Percentiles rank a stretch among this genome's conserved stretches.
These are phyloP conservation scores for Dactylellina haptotyla DNA, from an alignment of 2,329 filamentous ascomycete species.

Conservation along the genomic window DNA sequence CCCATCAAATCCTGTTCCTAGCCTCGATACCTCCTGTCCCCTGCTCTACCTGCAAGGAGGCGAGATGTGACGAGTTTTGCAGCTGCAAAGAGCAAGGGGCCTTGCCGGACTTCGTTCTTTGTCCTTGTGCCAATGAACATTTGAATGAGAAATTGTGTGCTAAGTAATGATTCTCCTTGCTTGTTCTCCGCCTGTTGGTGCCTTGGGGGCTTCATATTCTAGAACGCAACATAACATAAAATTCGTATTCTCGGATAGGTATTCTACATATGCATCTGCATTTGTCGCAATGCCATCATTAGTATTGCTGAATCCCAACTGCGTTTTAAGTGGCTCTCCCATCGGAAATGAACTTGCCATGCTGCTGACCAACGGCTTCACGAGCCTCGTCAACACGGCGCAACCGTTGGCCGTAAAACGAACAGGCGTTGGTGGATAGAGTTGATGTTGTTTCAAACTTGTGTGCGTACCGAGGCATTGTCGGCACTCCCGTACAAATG, in stretches of 20 bases:
- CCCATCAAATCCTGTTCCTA: conserved; percentile 19
- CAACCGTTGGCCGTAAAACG: conserved; percentile 12
- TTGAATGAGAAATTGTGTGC: too few relatives aligned
- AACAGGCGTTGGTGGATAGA: neutral
- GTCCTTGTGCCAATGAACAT: too few relatives aligned
- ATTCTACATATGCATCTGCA: too few relatives aligned
- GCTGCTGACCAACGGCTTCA: neutral
- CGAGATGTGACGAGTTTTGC: conserved; percentile 39
- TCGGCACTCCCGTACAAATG: conserved; percentile 1
- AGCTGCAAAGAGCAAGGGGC: conserved; percentile 30
- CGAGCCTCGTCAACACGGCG: conserved; percentile 17
- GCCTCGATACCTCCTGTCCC: too few relatives aligned
- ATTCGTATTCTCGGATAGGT: too few relatives aligned
- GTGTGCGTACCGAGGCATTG: conserved; percentile 8
- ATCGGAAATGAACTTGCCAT: neutral
- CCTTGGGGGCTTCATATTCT: neutral
- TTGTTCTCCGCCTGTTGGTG: neutral
- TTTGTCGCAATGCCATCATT: too few relatives aligned
- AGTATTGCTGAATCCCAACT: neutral
- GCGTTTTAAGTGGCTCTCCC: neutral
- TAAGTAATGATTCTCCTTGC: too few relatives aligned
- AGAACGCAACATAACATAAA: neutral
- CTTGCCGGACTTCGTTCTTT: neutral
- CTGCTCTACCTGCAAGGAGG: conserved; percentile 36
- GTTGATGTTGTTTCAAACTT: neutral